phyloP scores from a whole-genome alignment of 2,329 filamentous ascomycete genomes.

The Monosporascus sp. region DNA sequence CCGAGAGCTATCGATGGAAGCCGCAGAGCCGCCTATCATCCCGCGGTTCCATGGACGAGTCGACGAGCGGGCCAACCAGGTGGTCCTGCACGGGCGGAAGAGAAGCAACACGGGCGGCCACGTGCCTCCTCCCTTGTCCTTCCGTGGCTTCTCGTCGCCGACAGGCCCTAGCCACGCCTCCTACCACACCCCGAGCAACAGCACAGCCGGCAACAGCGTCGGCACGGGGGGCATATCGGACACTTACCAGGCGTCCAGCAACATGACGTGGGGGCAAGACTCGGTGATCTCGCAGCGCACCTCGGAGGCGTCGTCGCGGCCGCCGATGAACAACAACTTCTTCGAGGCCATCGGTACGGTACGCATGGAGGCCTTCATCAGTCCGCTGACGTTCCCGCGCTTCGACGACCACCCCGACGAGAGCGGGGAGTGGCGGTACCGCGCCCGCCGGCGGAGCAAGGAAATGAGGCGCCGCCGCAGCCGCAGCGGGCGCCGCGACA shows the following conservation, averaged over 20 bases:
- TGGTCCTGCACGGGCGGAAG: constrained; percentile 66
- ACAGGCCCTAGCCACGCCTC: constrained; percentile 32
- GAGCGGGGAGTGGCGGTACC: constrained; percentile 42
- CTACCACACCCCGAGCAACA: constrained; percentile 46
- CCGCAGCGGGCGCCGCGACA: constrained; percentile 49
- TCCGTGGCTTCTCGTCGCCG: constrained; percentile 71
- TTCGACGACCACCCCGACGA: constrained; percentile 44
- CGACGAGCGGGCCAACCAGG: constrained; percentile 38
- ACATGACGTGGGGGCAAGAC: constrained; percentile 39
- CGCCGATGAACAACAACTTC: constrained; percentile 48
- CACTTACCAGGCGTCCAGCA: constrained; percentile 45
- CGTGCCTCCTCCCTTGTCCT: constrained; percentile 62
- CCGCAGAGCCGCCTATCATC: constrained; percentile 67
- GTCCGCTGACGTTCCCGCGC: constrained; percentile 47
- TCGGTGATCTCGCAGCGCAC: constrained; percentile 42
- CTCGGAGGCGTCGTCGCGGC: constrained; percentile 48
- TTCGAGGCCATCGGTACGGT: constrained; percentile 88
- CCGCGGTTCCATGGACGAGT: constrained; percentile 60
- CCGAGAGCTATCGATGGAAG: constrained; percentile 48
- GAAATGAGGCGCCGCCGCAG: constrained; percentile 47
- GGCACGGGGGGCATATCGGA: constrained; percentile 57
- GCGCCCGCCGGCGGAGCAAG: constrained; percentile 48
- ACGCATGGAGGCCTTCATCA: constrained; percentile 96
- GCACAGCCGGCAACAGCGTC: constrained; percentile 52
- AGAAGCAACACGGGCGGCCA: constrained; percentile 83